Evolutionary conservation across 768 basidiomycete species (phyloP).

Genomic region (Lactifluus rugatus): DNA sequence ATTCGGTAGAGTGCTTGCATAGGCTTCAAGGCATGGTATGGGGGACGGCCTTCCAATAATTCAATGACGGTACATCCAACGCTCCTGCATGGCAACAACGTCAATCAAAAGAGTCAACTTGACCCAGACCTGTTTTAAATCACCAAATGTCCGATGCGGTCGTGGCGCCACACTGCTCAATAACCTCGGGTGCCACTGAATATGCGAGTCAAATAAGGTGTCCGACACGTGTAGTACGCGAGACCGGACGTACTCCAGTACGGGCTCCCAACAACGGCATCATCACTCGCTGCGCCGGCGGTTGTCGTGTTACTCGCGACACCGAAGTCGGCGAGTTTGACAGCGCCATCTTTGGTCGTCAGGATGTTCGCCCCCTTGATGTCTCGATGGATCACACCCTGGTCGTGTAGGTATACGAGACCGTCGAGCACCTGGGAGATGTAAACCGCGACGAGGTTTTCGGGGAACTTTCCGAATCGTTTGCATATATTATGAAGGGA

Average conservation of each 20-base stretch:
- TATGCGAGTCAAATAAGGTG: neutral
- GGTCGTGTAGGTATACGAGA: conserved; percentile 93
- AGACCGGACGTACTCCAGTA: conserved; percentile 74
- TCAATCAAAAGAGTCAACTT: neutral
- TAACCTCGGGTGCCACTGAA: conserved; percentile 95
- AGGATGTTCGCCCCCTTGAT: conserved; percentile 99
- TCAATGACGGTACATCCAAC: conserved; percentile 98
- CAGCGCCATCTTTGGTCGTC: conserved; percentile 96
- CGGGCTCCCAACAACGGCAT: conserved; percentile 92
- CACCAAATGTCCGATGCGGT: conserved; percentile 96
- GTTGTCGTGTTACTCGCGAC: conserved; percentile 72
- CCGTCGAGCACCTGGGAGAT: conserved; percentile 95
- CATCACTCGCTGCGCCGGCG: conserved; percentile 66
- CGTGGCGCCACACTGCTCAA: conserved; percentile 94
- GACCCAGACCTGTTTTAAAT: conserved; percentile 17
- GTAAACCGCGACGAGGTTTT: conserved; percentile 92
- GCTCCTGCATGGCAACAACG: conserved; percentile 36
- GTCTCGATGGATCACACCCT: conserved; percentile 98
- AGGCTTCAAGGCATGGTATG: conserved; percentile 91
- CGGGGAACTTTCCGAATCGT: conserved; percentile 97
- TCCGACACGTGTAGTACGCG: neutral
- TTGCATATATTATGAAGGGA: conserved; percentile 93
- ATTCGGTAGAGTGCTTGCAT: conserved; percentile 99
- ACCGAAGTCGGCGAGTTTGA: conserved; percentile 99
- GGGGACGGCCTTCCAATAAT: conserved; percentile 82